A percentile compares a stretch with the other conserved stretches of the same genome.
Conservation (phyloP, 2,329 filamentous ascomycete genomes). For the Teratosphaeria epicoccoides region DNA sequence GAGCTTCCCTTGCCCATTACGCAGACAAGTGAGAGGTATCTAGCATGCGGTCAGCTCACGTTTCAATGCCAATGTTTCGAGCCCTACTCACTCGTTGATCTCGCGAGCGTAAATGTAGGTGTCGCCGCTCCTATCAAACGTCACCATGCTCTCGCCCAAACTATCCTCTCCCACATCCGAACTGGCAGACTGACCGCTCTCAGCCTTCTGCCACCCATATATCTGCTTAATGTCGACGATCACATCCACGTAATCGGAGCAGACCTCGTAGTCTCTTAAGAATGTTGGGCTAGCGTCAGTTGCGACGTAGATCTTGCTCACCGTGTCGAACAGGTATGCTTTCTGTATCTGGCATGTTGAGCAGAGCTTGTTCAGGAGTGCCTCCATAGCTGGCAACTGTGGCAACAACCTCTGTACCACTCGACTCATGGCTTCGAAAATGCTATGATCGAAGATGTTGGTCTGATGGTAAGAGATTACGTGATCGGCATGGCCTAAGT, state of each 20-base stretch:
- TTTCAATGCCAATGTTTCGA: not conserved
- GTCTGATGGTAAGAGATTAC: conserved; percentile 93
- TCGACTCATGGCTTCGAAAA: conserved; percentile 96
- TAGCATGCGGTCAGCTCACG: conserved; percentile 23
- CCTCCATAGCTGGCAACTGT: conserved; percentile 82
- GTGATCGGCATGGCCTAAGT: conserved; percentile 85
- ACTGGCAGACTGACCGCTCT: not conserved
- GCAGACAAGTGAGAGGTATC: conserved; percentile 69
- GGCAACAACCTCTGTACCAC: conserved; percentile 97
- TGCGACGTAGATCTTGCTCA: conserved; percentile 97
- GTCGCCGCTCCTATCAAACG: conserved; percentile 47
- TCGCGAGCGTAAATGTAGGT: conserved; percentile 54
- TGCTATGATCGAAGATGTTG: conserved; percentile 96
- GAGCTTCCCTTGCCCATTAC: conserved; percentile 75
- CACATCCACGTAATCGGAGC: conserved; percentile 96
- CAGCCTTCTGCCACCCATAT: conserved; percentile 57
- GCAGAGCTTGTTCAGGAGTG: conserved; percentile 86
- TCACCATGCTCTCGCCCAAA: conserved; percentile 49
- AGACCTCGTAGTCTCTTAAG: conserved; percentile 95
- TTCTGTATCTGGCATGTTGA: conserved; percentile 94
- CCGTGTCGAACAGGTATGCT: conserved; percentile 92
- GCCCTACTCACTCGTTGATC: conserved; percentile 50
- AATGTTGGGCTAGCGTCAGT: conserved; percentile 89
- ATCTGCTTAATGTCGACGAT: conserved; percentile 95
- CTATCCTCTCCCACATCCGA: conserved; percentile 1